Percentiles rank a stretch among this genome's conserved stretches.
phyloP scores from a whole-genome alignment of 306 rosid species.

The Phaseolus lunatus region DNA sequence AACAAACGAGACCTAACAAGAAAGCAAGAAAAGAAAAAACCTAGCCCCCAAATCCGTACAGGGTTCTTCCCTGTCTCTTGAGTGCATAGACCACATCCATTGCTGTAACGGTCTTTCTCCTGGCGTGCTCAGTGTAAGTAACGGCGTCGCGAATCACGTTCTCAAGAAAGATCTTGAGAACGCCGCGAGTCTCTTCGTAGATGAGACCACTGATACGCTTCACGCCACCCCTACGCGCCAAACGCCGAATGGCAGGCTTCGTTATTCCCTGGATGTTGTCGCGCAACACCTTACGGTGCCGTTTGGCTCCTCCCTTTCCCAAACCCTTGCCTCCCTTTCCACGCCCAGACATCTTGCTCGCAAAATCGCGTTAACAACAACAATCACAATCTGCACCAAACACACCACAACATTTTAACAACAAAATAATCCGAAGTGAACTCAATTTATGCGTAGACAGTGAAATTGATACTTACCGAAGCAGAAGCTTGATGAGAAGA shows the following conservation, averaged over 20 bases:
- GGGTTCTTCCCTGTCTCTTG: conserved; percentile 80
- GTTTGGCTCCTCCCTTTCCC: conserved; percentile 85
- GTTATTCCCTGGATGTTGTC: conserved; percentile 80
- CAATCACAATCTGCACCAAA: background rate
- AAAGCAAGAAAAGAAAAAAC: background rate
- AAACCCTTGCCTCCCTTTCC: conserved; percentile 88
- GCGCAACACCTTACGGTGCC: conserved; percentile 71
- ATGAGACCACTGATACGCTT: conserved; percentile 78
- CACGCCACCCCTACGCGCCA: conserved; percentile 80
- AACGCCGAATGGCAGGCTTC: conserved; percentile 73
- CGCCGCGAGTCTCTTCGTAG: conserved; percentile 79
- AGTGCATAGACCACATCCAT: conserved; percentile 79
- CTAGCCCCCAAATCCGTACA: conserved; percentile 81
- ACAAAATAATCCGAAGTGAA: background rate
- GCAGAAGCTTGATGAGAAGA: background rate
- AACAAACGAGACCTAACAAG: too few species aligned
- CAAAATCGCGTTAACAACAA: background rate
- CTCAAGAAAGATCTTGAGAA: conserved; percentile 72
- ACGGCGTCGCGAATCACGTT: conserved; percentile 81
- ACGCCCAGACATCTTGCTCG: conserved; percentile 64
- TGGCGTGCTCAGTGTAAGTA: conserved; percentile 75
- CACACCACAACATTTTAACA: too few species aligned
- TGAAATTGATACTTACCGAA: background rate
- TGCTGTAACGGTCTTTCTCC: conserved; percentile 78
- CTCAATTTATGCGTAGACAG: background rate